phyloP scores from a whole-genome alignment of 1,139 yeast genomes.

The Blastobotrys capitulatus region DNA sequence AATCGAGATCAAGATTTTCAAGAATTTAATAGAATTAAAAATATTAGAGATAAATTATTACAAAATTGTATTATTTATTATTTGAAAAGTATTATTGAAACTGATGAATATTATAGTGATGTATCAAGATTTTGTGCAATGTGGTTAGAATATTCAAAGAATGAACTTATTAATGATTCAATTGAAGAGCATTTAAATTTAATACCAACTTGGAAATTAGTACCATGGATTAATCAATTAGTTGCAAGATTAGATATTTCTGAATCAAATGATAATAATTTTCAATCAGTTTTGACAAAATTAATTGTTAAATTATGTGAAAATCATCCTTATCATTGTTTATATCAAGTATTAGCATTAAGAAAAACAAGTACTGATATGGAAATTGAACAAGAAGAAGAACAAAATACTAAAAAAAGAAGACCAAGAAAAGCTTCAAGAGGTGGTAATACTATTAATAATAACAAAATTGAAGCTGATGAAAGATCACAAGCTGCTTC shows the following conservation, averaged over 20 bases:
- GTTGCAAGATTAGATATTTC: constrained; percentile 58
- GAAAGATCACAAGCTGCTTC: constrained; percentile 1
- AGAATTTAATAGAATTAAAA: constrained; percentile 40
- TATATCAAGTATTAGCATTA: constrained; percentile 54
- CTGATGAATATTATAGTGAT: constrained; percentile 49
- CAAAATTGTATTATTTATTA: constrained; percentile 57
- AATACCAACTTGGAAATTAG: constrained; percentile 56
- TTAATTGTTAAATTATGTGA: constrained; percentile 48
- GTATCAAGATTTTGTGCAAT: constrained; percentile 75
- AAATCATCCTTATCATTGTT: constrained; percentile 71
- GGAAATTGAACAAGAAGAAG: neutral
- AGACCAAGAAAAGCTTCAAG: neutral
- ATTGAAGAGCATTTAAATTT: constrained; percentile 31
- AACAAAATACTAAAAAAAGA: neutral
- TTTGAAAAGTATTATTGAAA: constrained; percentile 45
- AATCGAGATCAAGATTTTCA: constrained; percentile 47
- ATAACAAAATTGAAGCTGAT: neutral
- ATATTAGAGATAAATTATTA: constrained; percentile 43
- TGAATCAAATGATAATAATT: constrained; percentile 25
- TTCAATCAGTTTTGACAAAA: constrained; percentile 50
- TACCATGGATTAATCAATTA: constrained; percentile 81
- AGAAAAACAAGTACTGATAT: constrained; percentile 5
- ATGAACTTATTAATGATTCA: constrained; percentile 34
- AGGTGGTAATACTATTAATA: neutral
- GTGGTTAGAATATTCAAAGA: constrained; percentile 66